Evolutionary conservation across 1,284 basidiomycete genomes (phyloP).

Genomic region (Sporisorium reilianum): DNA sequence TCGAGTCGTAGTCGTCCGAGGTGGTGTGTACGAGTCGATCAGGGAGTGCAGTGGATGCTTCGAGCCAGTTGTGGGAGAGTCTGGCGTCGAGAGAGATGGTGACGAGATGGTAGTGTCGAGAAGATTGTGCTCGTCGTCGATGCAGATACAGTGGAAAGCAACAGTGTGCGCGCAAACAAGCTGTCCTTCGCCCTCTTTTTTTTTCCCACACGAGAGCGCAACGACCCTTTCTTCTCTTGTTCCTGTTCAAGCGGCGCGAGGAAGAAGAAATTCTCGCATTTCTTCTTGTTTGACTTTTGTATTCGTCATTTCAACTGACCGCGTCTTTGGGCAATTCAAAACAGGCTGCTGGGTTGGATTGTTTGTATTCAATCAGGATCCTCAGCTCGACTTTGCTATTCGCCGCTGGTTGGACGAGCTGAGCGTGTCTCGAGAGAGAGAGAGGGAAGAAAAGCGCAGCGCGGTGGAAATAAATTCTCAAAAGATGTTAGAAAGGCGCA

Average conservation of each 20-base stretch:
- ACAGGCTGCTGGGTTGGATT: background rate
- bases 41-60: background rate
- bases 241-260: background rate
- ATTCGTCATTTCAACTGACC: background rate
- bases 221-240: background rate
- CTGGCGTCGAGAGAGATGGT: constrained; percentile 6
- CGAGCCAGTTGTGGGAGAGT: background rate
- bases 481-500: constrained; percentile 12
- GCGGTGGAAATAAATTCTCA: background rate
- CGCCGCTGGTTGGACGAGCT: background rate
- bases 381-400: background rate
- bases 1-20: background rate
- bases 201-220: background rate
- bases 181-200: background rate
- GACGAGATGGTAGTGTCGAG: constrained; percentile 8
- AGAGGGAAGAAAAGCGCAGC: too few relatives aligned
- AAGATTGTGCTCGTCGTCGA: constrained; percentile 2
- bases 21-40: background rate
- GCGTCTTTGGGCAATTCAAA: constrained; percentile 1
- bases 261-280: constrained; percentile 6
- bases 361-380: background rate
- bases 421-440: background rate
- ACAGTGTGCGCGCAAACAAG: background rate
- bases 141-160: too few relatives aligned
- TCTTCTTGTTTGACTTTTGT: constrained; percentile 3